phyloP scores from a whole-genome alignment of 306 rosid genomes.

The Hippophae tibetana region DNA sequence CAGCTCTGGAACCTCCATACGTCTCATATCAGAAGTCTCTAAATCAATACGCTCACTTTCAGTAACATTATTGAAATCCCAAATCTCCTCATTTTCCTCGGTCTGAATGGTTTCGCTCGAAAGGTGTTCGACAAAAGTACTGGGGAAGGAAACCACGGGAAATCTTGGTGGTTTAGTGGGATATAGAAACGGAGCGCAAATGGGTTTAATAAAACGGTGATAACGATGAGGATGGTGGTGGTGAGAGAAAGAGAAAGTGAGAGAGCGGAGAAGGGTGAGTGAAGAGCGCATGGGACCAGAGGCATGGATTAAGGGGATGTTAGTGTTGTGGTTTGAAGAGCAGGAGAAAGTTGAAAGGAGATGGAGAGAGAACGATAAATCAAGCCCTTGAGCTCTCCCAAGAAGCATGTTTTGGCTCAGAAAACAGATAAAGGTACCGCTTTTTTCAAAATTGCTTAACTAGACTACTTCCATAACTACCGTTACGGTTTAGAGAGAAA shows the following conservation, averaged over 20 bases:
- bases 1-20: slow-evolving; percentile 25
- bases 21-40: slow-evolving; percentile 33
- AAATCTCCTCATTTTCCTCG: slow-evolving; percentile 14
- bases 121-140: slow-evolving; percentile 29
- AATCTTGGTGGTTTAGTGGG: not conserved
- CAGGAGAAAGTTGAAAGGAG: not conserved
- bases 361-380: slow-evolving; percentile 1
- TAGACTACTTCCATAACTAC: too few species aligned
- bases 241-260: slow-evolving; percentile 14
- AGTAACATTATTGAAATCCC: slow-evolving; percentile 13
- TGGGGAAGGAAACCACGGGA: slow-evolving; percentile 8
- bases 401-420: slow-evolving; percentile 10
- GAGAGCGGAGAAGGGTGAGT: slow-evolving; percentile 18
- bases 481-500: too few species aligned
- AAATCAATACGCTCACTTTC: slow-evolving; percentile 25
- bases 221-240: slow-evolving; percentile 9
- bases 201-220: not conserved
- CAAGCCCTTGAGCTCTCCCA: slow-evolving; percentile 15
- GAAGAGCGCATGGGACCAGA: slow-evolving; percentile 21
- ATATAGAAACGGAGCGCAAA: not conserved
- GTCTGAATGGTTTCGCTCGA: slow-evolving; percentile 7
- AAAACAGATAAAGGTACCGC: too few species aligned
- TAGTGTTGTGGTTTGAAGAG: slow-evolving; percentile 1
- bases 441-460: too few species aligned
- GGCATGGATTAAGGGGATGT: slow-evolving; percentile 4